Evolutionary conservation across 148 eudicot species (phyloP).

Genomic region (Rhododendron ovatum): DNA sequence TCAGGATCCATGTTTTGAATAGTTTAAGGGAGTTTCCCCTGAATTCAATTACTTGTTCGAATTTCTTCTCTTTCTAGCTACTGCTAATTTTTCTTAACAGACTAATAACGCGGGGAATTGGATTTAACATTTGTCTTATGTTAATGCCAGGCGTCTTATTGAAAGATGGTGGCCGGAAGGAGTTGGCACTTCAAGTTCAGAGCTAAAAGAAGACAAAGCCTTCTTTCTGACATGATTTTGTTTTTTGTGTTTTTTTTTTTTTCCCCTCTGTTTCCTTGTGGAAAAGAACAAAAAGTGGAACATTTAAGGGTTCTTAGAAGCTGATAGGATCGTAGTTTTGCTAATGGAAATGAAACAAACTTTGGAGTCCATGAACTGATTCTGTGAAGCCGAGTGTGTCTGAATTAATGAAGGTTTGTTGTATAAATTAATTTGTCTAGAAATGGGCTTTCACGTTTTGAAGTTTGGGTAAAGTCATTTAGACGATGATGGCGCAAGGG

Average conservation of each 20-base stretch:
- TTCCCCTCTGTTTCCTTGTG: not conserved
- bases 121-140: not conserved
- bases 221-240: not conserved
- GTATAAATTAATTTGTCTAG: not conserved
- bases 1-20: not conserved
- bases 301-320: not conserved
- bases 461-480: not conserved
- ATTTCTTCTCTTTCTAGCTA: not conserved
- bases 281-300: not conserved
- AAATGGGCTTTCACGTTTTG: not conserved
- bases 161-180: conserved; percentile 11
- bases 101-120: not conserved
- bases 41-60: not conserved
- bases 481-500: too few relatives aligned
- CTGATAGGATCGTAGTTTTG: not conserved
- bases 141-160: conserved; percentile 9
- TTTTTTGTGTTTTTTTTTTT: not conserved
- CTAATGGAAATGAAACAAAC: not conserved
- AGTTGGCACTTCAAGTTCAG: conserved; percentile 15
- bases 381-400: not conserved
- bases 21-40: not conserved
- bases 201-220: conserved; percentile 5
- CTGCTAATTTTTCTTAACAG: not conserved
- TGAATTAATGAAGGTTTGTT: not conserved
- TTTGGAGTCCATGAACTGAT: not conserved